Base-by-base conservation (phyloP, 176 grass and related monocot species). In the Miscanthus lutarioriparius region DNA sequence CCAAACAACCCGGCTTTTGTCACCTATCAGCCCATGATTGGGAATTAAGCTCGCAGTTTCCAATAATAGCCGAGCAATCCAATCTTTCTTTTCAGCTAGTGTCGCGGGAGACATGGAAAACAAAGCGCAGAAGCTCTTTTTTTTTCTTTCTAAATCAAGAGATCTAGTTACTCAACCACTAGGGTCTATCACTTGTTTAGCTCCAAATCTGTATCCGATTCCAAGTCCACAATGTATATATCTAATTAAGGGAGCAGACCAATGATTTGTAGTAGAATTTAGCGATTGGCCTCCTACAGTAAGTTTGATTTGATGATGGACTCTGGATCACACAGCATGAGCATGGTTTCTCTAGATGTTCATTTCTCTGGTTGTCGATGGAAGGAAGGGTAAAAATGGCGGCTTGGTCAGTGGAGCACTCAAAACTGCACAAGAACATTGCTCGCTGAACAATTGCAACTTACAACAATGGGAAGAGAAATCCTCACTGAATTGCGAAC, bases 351-450 rank as follows among this genome's bases (percentile, higher is more conserved):
- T 61, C 36, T 66, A 66, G 76, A 17, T 84, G 75, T 47, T 80
- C 26, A 69, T 61, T 74, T 67, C 51, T 59, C 37, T 38, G 20
- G 62, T 35, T 74, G 44, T 67, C 63, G 49, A 80, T 37, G 59
- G 61, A 75, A 62, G 27, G 36, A 36, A 36, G 59, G 59, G 68
- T 69, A 63, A 69, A 83, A 62, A 75, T 37, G 32, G 4, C 4
- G 20, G 39, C 25, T 83, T 83, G 68, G 62, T 87, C 84, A 86
- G 67, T 35, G 64, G 67, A 86, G 28, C 28, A 83, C 74, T 49
- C 75, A 90, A 87, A 87, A 90, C 75, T 80, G 84, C 84, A 87
- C 89, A 87, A 83, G 49, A 87, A 83, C 89, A 87, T 90, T 80
- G 89, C 75, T 80, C 75, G 69, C 68, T 41, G 76, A 80, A 90